Percentiles rank a stretch among this genome's conserved stretches.
These are phyloP conservation scores for Hemisphaericaspora xylofermentans DNA, from an alignment of 1,139 yeast species.

Conservation along the genomic window DNA sequence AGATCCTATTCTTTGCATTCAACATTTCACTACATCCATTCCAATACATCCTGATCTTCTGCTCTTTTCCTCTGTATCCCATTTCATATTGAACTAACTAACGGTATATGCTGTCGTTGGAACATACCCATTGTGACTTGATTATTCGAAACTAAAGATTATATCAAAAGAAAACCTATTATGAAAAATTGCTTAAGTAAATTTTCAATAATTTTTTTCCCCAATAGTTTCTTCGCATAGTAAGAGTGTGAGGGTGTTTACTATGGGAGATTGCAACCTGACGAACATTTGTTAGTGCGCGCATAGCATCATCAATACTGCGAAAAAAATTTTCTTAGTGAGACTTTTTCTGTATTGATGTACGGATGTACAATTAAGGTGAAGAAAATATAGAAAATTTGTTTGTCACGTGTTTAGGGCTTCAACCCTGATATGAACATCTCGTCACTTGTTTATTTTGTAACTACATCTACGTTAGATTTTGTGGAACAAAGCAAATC, in stretches of 20 bases:
- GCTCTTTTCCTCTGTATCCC: neutral
- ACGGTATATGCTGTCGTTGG: slow-evolving; percentile 2
- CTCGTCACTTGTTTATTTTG: no score
- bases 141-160: slow-evolving; percentile 14
- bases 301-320: neutral
- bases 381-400: neutral
- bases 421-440: slow-evolving; percentile 6
- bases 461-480: neutral
- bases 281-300: neutral
- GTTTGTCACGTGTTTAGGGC: slow-evolving; percentile 8
- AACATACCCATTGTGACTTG: slow-evolving; percentile 32
- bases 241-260: neutral
- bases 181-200: slow-evolving; percentile 3
- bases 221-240: no score
- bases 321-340: neutral
- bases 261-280: neutral
- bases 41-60: neutral
- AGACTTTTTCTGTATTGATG: neutral
- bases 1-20: neutral
- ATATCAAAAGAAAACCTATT: slow-evolving; percentile 3
- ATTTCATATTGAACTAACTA: neutral
- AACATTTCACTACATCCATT: neutral
- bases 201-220: slow-evolving; percentile 5
- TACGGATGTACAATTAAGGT: slow-evolving; percentile 1
- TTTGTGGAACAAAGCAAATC: neutral